Base-by-base conservation (phyloP, 139 green algal genomes). In the Limnomonas spitsbergensis region DNA sequence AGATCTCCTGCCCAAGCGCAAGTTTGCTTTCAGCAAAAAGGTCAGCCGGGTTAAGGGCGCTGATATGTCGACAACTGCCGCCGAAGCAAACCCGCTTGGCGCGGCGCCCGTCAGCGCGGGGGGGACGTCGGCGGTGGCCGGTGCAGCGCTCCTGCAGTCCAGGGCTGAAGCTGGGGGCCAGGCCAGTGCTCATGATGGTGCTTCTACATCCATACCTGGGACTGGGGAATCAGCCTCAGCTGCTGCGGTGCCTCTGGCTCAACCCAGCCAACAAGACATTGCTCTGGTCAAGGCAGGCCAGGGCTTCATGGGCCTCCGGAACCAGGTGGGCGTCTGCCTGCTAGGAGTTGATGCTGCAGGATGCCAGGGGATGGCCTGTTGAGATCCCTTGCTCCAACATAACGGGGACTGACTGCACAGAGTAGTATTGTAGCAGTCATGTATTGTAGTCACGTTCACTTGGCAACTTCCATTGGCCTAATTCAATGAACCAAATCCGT, bases 21-120 rank as follows among this genome's bases (percentile, higher is more conserved):
- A 89, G 73, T 94, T 94, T 81, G 82, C 87, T 0, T 94, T 94
- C 69, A 80, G 47, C 66, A 86, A 83, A 27, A 87, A 88, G 31
- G 81, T 86, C 0, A 75, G 54, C n/a, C 76, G 56, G 6, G 56
- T 70, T 7, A 70, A 70, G 24, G 56, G 56, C 29, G 7, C 14
- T 70, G 56, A 70, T 24, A 7, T 70, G 56, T 70, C 56, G 27
- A 67, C 53, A 1, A 72, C 68, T 1, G 75, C 67, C 0, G 68
- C 79, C 3, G 72, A 67, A 4, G 69, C 56, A 0, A 36, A 36
- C 29, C 56, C 56, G 7, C 14, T 70, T 6, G 68, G 36, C 26
- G 68, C 14, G 29, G 42, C 68, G 26, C 68, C 34, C 20, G 36
- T 74, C 35, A 53, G 68, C 42, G 56, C 56, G 7, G 56, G 56